phyloP scores from a whole-genome alignment of 2,329 filamentous ascomycete species.

The Trichoderma sp. region DNA sequence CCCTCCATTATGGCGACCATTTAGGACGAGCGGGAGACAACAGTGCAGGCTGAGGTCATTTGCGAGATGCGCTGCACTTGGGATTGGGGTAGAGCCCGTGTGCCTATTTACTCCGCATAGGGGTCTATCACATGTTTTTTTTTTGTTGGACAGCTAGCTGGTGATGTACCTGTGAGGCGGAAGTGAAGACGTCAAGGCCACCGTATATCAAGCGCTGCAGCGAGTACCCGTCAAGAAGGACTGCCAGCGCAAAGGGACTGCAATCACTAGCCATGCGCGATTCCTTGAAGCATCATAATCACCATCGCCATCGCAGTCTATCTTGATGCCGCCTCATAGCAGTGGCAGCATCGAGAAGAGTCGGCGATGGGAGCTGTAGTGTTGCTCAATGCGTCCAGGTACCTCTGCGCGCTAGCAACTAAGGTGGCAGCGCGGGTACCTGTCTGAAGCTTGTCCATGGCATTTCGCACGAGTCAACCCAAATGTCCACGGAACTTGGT shows the following conservation, averaged over 20 bases:
- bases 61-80: neutral
- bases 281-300: neutral
- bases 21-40: neutral
- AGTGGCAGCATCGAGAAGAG: neutral
- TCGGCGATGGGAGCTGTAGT: neutral
- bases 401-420: neutral
- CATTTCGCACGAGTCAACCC: neutral
- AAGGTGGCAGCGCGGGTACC: neutral
- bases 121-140: constrained; percentile 10
- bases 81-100: neutral
- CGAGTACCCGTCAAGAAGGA: neutral
- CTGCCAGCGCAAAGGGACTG: neutral
- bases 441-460: neutral
- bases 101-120: constrained; percentile 8
- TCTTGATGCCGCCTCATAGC: neutral
- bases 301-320: neutral
- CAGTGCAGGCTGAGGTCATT: neutral
- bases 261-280: neutral
- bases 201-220: neutral
- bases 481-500: neutral
- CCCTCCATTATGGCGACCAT: neutral
- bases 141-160: neutral
- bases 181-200: neutral
- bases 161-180: neutral
- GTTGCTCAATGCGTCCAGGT: neutral